phyloP scores from a whole-genome alignment of 306 rosid species.

The Sesbania bispinosa region DNA sequence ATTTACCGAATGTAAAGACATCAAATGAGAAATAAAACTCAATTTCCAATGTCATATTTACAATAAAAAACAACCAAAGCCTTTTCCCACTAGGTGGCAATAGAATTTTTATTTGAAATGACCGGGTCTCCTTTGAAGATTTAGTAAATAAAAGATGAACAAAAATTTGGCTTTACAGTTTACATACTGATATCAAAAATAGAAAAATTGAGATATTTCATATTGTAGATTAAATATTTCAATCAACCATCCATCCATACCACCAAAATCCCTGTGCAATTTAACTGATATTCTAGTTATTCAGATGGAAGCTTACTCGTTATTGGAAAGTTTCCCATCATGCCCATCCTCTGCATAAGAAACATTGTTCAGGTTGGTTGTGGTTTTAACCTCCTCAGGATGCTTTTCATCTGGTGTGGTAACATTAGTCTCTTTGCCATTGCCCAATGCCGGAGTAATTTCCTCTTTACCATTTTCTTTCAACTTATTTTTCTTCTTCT shows the following conservation, averaged over 20 bases:
- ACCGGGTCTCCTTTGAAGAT: not conserved
- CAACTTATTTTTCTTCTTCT: constrained; percentile 53
- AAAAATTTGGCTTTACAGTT: not conserved
- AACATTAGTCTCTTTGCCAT: constrained; percentile 22
- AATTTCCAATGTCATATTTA: not conserved
- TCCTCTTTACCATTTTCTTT: constrained; percentile 44
- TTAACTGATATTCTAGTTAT: not conserved
- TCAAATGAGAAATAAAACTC: not conserved
- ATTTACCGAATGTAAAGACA: not conserved
- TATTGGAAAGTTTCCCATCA: constrained; percentile 33
- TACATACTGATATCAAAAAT: not conserved
- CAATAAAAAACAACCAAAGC: not conserved
- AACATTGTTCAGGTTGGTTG: constrained; percentile 6
- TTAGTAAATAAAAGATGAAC: not conserved
- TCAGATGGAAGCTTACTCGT: constrained; percentile 49
- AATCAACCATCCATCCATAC: not conserved
- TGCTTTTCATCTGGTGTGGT: constrained; percentile 31
- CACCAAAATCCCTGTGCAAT: not conserved
- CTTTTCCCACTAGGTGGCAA: not conserved
- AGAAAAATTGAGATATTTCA: not conserved
- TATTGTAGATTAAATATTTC: not conserved
- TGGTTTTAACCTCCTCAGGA: constrained; percentile 33
- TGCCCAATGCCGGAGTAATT: constrained; percentile 31
- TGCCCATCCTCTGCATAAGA: constrained; percentile 31
- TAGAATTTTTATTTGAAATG: not conserved